Conservation (phyloP, 139 green algal species). For the Micractinium conductrix region DNA sequence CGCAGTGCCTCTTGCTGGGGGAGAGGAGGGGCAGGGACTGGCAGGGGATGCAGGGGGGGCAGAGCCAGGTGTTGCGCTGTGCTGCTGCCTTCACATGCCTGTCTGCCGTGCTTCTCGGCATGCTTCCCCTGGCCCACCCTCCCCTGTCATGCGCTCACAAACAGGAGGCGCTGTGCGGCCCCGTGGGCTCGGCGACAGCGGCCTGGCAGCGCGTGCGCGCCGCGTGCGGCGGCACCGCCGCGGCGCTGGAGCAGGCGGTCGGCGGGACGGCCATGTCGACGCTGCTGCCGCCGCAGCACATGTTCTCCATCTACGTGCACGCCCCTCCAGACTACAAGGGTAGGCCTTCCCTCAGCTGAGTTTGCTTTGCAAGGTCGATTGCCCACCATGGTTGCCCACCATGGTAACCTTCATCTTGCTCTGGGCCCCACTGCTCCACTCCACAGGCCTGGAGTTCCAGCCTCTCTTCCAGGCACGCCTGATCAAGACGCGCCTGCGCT, state of each 20-base stretch:
- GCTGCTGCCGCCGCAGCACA: not conserved
- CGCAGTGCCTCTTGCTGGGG: too few species aligned
- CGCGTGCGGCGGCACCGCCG: not conserved
- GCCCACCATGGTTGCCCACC: not conserved
- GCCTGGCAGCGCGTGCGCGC: not conserved
- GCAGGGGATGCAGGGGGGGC: too few species aligned
- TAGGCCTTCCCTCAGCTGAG: not conserved
- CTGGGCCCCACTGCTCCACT: not conserved
- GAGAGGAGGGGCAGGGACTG: too few species aligned
- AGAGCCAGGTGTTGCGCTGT: too few species aligned
- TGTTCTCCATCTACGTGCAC: conserved; percentile 48
- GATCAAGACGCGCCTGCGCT: not conserved
- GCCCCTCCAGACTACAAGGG: conserved; percentile 34
- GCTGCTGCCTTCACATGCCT: too few species aligned
- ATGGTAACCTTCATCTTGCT: not conserved
- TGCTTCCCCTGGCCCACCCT: too few species aligned
- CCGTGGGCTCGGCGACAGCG: not conserved
- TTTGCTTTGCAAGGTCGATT: too few species aligned
- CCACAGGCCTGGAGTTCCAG: conserved; percentile 24
- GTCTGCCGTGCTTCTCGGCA: too few species aligned
- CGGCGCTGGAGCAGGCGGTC: not conserved
- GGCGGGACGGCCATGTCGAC: not conserved
- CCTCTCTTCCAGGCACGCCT: conserved; percentile 9
- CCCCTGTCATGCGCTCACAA: too few species aligned
- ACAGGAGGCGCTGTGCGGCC: not conserved